A percentile compares a stretch with the other conserved stretches of the same genome.
Evolutionary conservation across 2,329 filamentous ascomycete species (phyloP).

Genomic region (Arachnomyces sp.): DNA sequence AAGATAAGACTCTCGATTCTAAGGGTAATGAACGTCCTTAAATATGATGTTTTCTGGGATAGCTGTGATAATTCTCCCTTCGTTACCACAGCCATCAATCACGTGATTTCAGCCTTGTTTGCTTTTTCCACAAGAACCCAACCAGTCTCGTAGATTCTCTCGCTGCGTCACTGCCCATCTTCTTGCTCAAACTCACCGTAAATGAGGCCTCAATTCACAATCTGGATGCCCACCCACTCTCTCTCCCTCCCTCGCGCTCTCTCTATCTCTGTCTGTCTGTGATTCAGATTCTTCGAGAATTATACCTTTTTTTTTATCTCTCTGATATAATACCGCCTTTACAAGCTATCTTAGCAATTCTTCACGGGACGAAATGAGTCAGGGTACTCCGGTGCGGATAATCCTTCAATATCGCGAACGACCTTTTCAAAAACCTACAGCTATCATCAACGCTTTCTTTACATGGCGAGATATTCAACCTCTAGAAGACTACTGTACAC

Average conservation of each 20-base stretch:
- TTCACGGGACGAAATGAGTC: slow-evolving; percentile 10
- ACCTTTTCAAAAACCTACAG: slow-evolving; percentile 10
- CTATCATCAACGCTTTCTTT: slow-evolving; percentile 11
- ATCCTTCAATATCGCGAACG: slow-evolving; percentile 11
- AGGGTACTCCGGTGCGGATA: slow-evolving; percentile 10
- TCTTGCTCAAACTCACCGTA: no score
- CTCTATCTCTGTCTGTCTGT: slow-evolving; percentile 6
- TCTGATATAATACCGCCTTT: slow-evolving; percentile 11
- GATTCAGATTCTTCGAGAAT: slow-evolving; percentile 9
- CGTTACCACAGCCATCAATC: no score
- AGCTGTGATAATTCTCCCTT: no score
- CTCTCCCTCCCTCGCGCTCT: slow-evolving; percentile 1
- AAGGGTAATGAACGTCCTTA: no score
- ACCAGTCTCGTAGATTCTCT: no score
- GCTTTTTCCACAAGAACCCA: no score
- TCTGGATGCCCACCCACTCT: background rate
- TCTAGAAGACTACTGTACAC: slow-evolving; percentile 18
- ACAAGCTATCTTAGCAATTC: slow-evolving; percentile 11
- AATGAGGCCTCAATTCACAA: background rate
- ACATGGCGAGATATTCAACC: slow-evolving; percentile 11
- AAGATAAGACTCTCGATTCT: no score
- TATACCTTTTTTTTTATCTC: slow-evolving; percentile 10
- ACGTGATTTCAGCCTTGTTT: no score
- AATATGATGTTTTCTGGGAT: no score
- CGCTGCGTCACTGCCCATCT: no score